Conservation (phyloP, 345 rosid genomes). For the Conringia planisiliqua region DNA sequence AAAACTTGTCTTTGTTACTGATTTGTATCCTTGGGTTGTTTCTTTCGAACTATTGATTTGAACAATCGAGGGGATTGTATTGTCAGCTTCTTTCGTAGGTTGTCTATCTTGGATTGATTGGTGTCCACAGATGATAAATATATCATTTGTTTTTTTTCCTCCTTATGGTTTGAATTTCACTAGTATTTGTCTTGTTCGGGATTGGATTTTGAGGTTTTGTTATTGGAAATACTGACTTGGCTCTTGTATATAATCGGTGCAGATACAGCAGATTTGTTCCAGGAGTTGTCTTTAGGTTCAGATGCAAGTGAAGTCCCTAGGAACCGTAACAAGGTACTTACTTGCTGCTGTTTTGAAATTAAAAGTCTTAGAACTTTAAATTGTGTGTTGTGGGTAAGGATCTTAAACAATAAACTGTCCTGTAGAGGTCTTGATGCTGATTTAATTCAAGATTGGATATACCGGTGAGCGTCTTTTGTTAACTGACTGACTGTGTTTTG, state of each 20-base stretch:
- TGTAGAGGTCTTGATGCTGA: background rate
- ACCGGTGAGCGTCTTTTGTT: background rate
- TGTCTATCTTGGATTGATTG: background rate
- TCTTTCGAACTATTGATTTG: background rate
- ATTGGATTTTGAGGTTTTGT: constrained; percentile 8
- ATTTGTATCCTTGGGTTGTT: background rate
- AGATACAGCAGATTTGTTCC: constrained; percentile 60
- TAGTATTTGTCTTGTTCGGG: background rate
- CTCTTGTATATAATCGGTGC: constrained; percentile 14
- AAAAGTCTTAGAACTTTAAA: background rate
- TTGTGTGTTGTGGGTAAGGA: background rate
- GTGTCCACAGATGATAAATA: background rate
- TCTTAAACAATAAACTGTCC: background rate
- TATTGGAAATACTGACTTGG: background rate
- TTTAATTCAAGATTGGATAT: background rate
- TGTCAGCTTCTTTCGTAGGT: background rate
- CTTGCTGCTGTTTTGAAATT: background rate
- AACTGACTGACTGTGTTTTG: constrained; percentile 39
- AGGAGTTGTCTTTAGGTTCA: constrained; percentile 54
- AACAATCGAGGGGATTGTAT: background rate
- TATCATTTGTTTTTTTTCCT: background rate
- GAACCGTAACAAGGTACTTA: constrained; percentile 41
- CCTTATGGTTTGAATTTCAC: background rate
- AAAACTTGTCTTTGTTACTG: background rate
- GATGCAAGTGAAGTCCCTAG: constrained; percentile 43